Base-by-base conservation (phyloP, 2,329 filamentous ascomycete species). In the Pseudophaeomoniella oleicola region DNA sequence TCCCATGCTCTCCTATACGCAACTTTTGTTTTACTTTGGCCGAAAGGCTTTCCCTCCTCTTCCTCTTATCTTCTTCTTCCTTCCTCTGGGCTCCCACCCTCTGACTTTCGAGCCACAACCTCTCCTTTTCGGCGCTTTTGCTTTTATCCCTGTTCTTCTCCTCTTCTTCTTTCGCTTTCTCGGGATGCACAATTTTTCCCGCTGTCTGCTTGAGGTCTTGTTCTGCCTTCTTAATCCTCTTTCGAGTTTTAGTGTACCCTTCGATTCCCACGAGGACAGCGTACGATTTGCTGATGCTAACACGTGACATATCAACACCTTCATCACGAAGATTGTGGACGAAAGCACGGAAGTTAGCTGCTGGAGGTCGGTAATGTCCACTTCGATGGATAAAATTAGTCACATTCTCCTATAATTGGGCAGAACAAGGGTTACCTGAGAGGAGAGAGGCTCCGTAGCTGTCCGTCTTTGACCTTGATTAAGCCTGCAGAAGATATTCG, bases 321-420 rank as follows among this genome's bases (percentile, higher is more conserved):
- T 71, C 71, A 1, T 78, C 75, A 46, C 77, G 74, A 3, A 94
- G 64, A 5, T 68, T 77, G 42, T 76, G 72, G 2, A 93, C 71
- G 49, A 94, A 93, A 1, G 79, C 77, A 18, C 81, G 75, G 51
- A 94, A 93, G 52, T 88, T 93, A 42, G 74, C 71, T 1, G 82
- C 74, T 0, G 86, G 83, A 0, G 86, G 86, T 1, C 85, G 74
- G 54, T 94, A 94, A 57, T 94, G 86, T 0, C 86, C 86, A 47
- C 72, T 78, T 1, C 75, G 58, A 2, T 71, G 50, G 45, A n/a
- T n/a, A n/a, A n/a, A n/a, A n/a, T n/a, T n/a, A n/a, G n/a, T n/a
- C n/a, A n/a, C n/a, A n/a, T n/a, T n/a, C n/a, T n/a, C n/a, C n/a
- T n/a, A n/a, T n/a, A n/a, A n/a, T n/a, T n/a, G n/a, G n/a, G 46